phyloP scores from a whole-genome alignment of 176 grass and related monocot species.

The Neostapfia colusana region DNA sequence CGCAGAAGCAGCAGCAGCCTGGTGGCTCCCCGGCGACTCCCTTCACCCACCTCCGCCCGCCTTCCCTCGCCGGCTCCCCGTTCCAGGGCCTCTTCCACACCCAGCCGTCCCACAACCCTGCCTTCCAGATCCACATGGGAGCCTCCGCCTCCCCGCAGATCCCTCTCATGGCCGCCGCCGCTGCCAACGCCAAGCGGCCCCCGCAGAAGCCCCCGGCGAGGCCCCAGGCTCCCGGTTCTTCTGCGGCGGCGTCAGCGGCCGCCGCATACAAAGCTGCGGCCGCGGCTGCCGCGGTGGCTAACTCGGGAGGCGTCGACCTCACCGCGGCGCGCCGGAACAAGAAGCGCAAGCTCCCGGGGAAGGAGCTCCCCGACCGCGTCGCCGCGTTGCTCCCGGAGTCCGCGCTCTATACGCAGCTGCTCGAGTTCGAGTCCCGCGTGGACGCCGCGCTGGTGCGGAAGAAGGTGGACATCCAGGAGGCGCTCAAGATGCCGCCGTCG shows the following conservation, averaged over 20 bases:
- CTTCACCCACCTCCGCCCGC: conserved; percentile 61
- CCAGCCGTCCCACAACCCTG: conserved; percentile 58
- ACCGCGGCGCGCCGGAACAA: conserved; percentile 75
- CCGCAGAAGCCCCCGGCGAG: conserved; percentile 69
- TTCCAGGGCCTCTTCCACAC: conserved; percentile 67
- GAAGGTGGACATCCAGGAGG: conserved; percentile 93
- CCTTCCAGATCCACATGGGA: conserved; percentile 90
- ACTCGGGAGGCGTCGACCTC: conserved; percentile 55
- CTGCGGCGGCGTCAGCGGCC: conserved; percentile 29
- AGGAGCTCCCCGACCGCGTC: conserved; percentile 91
- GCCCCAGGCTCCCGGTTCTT: conserved; percentile 34
- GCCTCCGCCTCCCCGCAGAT: conserved; percentile 38
- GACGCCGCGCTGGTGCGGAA: conserved; percentile 79
- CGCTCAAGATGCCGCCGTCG: conserved; percentile 75
- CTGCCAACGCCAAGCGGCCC: conserved; percentile 60
- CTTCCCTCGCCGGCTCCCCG: conserved; percentile 53
- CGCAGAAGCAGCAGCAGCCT: conserved; percentile 35
- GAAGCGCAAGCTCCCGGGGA: conserved; percentile 92
- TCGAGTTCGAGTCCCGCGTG: conserved; percentile 85
- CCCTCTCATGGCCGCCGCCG: conserved; percentile 40
- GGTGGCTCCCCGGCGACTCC: conserved; percentile 53
- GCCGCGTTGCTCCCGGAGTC: conserved; percentile 81
- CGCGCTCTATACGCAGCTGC: conserved; percentile 90
- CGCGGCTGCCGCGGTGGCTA: conserved; percentile 18
- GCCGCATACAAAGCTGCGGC: conserved; percentile 44